Conservation (phyloP, 1,284 basidiomycete species). For the Ganoderma meredithae region DNA sequence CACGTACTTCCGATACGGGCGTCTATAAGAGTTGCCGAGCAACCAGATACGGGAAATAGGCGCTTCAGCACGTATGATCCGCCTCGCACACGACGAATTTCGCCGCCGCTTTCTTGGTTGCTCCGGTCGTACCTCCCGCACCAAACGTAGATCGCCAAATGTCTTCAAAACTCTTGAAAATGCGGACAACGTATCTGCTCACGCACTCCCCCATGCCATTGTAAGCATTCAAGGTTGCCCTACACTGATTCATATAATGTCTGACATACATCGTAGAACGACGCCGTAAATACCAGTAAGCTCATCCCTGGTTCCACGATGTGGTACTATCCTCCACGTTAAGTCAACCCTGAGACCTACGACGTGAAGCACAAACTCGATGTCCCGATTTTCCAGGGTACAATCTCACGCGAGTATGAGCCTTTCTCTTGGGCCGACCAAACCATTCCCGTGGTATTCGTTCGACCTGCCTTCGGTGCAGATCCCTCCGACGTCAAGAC, state of each 20-base stretch:
- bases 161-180: neutral
- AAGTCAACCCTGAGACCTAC: neutral
- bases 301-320: neutral
- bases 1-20: too few species aligned
- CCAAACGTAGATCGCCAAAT: neutral
- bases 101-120: neutral
- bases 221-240: neutral
- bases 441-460: slow-evolving; percentile 4
- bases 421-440: neutral
- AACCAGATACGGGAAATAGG: too few species aligned
- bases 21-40: too few species aligned
- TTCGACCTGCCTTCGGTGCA: neutral
- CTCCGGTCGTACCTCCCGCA: neutral
- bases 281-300: neutral
- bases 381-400: neutral
- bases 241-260: neutral
- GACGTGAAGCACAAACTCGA: neutral
- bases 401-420: neutral
- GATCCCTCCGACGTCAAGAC: slow-evolving; percentile 2
- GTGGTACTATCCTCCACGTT: too few species aligned
- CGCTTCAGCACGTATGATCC: neutral
- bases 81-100: neutral
- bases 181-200: neutral
- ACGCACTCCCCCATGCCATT: neutral
- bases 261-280: neutral